Evolutionary conservation across 2,329 filamentous ascomycete species (phyloP).

Genomic region (Ustilaginoidea virens): DNA sequence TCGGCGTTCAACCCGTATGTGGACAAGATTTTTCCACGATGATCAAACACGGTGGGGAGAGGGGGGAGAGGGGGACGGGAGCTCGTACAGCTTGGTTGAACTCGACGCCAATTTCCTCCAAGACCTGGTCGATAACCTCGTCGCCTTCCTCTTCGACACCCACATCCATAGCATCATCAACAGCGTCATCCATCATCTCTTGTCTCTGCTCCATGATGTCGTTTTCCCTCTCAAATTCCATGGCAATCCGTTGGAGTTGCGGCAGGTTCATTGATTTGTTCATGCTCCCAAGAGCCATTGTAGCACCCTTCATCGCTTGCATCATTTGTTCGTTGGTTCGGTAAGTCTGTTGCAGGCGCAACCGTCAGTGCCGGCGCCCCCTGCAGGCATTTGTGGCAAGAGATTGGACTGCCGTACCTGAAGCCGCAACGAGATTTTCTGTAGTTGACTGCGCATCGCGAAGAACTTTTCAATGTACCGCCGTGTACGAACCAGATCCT

Average conservation of each 20-base stretch:
- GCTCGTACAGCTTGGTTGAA: constrained; percentile 61
- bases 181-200: constrained; percentile 99
- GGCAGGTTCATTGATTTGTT: constrained; percentile 96
- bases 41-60: too few species aligned
- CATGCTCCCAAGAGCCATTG: constrained; percentile 86
- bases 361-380: constrained; percentile 5
- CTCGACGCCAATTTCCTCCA: constrained; percentile 95
- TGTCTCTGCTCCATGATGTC: constrained; percentile 98
- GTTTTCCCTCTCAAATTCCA: constrained; percentile 98
- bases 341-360: constrained; percentile 54
- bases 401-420: too few species aligned
- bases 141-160: constrained; percentile 88
- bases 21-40: too few species aligned
- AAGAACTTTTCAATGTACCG: constrained; percentile 98
- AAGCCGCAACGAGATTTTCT: constrained; percentile 87
- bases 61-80: neutral
- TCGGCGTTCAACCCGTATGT: neutral
- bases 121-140: constrained; percentile 88
- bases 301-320: constrained; percentile 98
- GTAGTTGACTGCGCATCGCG: constrained; percentile 90
- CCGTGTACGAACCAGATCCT: constrained; percentile 85
- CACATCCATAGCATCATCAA: constrained; percentile 89
- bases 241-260: constrained; percentile 85
- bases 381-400: neutral
- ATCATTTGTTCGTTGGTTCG: constrained; percentile 99